Percentiles rank a stretch among this genome's conserved stretches.
Conservation (phyloP, 2,329 filamentous ascomycete genomes). For the Exophiala sp. region DNA sequence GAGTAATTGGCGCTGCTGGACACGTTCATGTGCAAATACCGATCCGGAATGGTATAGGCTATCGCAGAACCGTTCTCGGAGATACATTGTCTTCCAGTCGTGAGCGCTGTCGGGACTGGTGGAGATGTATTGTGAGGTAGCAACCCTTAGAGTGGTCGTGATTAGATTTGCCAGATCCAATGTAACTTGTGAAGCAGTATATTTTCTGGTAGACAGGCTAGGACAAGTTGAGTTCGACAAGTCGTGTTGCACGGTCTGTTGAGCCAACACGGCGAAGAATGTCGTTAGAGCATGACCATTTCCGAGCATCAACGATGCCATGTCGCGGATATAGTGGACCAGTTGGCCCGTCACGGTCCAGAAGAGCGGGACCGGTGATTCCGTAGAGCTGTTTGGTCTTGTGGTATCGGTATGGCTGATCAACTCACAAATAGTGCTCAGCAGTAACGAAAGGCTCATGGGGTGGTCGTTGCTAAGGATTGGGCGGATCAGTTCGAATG, state of each 20-base stretch:
- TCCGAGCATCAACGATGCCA: slow-evolving; percentile 1
- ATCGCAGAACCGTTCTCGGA: slow-evolving; percentile 15
- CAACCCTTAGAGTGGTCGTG: not conserved
- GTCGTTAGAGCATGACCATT: slow-evolving; percentile 1
- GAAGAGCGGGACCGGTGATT: not conserved
- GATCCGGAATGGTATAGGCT: slow-evolving; percentile 7
- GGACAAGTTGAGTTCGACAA: no score
- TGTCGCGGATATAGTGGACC: slow-evolving; percentile 2
- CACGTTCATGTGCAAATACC: not conserved
- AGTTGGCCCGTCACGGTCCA: not conserved
- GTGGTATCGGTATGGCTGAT: not conserved
- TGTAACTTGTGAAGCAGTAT: no score
- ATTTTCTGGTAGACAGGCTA: no score
- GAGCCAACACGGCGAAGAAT: slow-evolving; percentile 2
- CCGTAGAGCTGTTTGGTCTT: not conserved
- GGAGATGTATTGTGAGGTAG: not conserved
- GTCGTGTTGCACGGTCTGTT: not conserved
- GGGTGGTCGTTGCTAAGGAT: slow-evolving; percentile 8
- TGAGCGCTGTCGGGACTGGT: not conserved
- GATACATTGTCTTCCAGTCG: slow-evolving; percentile 14
- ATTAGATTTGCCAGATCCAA: slow-evolving; percentile 2
- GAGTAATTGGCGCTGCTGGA: slow-evolving; percentile 1
- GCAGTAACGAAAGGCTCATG: slow-evolving; percentile 10
- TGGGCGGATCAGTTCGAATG: slow-evolving; percentile 2
- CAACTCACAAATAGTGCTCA: slow-evolving; percentile 9